Conservation (phyloP, 306 rosid species). For the Acacia acuminata region DNA sequence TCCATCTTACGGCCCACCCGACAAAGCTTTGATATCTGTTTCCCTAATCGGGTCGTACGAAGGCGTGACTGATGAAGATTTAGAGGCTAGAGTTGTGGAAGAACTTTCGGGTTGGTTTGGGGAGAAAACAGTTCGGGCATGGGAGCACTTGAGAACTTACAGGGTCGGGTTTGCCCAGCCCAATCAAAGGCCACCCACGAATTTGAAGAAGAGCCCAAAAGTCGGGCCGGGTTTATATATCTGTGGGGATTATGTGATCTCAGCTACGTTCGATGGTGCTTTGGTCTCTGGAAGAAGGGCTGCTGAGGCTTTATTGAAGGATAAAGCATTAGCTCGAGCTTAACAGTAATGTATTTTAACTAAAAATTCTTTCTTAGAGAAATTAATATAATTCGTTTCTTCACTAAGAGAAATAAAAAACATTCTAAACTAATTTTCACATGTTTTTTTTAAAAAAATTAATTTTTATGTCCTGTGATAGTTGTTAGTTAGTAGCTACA, state of each 20-base stretch:
- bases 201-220: slow-evolving; percentile 52
- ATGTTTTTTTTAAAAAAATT: background rate
- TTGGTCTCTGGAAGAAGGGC: slow-evolving; percentile 88
- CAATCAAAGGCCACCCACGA: slow-evolving; percentile 72
- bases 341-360: background rate
- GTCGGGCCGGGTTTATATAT: slow-evolving; percentile 58
- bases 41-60: slow-evolving; percentile 67
- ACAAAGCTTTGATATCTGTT: slow-evolving; percentile 58
- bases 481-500: too few relatives aligned
- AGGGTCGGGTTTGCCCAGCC: slow-evolving; percentile 82
- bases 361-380: background rate
- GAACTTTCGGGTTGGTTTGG: slow-evolving; percentile 78
- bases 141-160: slow-evolving; percentile 76
- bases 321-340: slow-evolving; percentile 25
- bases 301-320: slow-evolving; percentile 65
- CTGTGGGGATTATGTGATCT: slow-evolving; percentile 80
- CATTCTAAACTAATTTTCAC: background rate
- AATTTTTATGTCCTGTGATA: background rate
- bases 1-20: slow-evolving; percentile 69
- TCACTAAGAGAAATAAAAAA: background rate
- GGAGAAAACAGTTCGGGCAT: slow-evolving; percentile 43
- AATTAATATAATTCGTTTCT: background rate
- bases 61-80: slow-evolving; percentile 41
- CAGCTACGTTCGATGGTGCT: slow-evolving; percentile 91
- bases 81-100: slow-evolving; percentile 45